Conservation (phyloP, 306 rosid species). For the Trifolium fragiferum region DNA sequence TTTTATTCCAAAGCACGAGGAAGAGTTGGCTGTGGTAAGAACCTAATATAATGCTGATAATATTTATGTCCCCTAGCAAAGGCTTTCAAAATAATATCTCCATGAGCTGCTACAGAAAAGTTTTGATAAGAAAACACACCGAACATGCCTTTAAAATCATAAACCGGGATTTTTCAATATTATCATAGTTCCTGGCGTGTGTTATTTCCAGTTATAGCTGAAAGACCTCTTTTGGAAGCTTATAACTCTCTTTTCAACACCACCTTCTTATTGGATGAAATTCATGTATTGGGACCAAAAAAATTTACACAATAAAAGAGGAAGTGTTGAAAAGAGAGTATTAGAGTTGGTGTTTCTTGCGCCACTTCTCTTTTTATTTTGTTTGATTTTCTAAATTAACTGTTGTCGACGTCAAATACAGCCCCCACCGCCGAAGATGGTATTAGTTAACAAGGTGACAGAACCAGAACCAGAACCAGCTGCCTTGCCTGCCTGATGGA, state of each 20-base stretch:
- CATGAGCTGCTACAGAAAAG: conserved; percentile 24
- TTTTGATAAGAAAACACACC: conserved; percentile 22
- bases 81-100: conserved; percentile 27
- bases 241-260: neutral
- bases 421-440: conserved; percentile 68
- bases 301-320: neutral
- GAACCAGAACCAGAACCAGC: conserved; percentile 51
- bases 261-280: neutral
- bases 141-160: conserved; percentile 25
- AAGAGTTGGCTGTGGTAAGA: conserved; percentile 78
- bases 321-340: neutral
- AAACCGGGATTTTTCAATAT: neutral
- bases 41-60: conserved; percentile 23
- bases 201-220: too few relatives aligned
- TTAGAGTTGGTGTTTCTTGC: neutral
- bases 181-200: neutral
- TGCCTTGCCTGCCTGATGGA: conserved; percentile 47
- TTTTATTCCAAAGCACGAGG: conserved; percentile 92
- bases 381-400: conserved; percentile 29
- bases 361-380: conserved; percentile 1
- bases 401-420: conserved; percentile 44
- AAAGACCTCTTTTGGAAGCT: neutral
- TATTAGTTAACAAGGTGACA: conserved; percentile 41
- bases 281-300: neutral
- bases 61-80: neutral